Base-by-base conservation (phyloP, 257 asterid species). In the Coffea eugenioides region DNA sequence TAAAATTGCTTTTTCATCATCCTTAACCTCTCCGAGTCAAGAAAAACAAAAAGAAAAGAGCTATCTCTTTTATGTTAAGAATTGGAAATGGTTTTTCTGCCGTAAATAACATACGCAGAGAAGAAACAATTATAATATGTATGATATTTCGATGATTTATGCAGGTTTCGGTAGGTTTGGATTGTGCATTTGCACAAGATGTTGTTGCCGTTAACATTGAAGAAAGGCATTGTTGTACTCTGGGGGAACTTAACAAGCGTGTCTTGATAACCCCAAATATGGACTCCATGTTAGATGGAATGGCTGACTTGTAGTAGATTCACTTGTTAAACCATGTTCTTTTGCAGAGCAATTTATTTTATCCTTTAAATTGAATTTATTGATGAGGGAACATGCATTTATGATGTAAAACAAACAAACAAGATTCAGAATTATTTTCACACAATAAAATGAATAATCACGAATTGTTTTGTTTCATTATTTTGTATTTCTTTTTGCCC, bases 91-190 rank as follows among this genome's bases (percentile, higher is more conserved):
- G 36, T 74, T 73, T 49, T 57, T 7, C 52, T 74, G 36, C 54
- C 20, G 69, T 74, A 0, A 56, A 20, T 21, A 5, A 6, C 16
- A 4, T 20, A 69, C 13, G 18, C 31, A 36, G 41, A 9, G 62
- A 18, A 39, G 51, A 41, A 74, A 57, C 21, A 21, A 75, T 65
- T 62, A 21, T 9, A 39, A 36, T 18, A 39, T 73, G 15, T 72
- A 34, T 80, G 39, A 52, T 68, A 41, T 69, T 75, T 34, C 27
- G 13, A 23, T 75, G 67, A 56, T 74, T 13, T 74, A 27, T 81
- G 77, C 87, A 93, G 99, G 96, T 96, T 67, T 85, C 93, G 39
- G 73, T 94, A 31, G 97, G 97, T 66, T 20, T 88, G 92, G 76
- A 87, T 46, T 81, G 92, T 79, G 54, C 49, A 20, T 90, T 88